Evolutionary conservation across 805 yeast genomes (phyloP), one percentile per base, ranked within the genome.

Genomic region (Zygotorulaspora sp.): DNA sequence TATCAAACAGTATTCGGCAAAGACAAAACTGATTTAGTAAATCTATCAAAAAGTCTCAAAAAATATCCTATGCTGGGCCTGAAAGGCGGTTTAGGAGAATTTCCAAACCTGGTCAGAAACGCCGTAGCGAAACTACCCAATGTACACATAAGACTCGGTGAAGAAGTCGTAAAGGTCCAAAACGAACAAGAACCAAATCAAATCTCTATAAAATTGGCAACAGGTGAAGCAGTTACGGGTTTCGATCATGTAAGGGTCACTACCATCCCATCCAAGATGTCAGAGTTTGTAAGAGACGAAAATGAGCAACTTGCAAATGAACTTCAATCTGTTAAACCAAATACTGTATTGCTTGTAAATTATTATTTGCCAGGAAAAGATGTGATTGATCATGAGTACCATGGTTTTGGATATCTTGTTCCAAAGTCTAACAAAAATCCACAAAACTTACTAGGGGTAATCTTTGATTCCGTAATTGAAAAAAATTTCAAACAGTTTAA

Each of bases 391-490:
- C 35, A 45, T 18, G 58, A 58, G 7, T 57, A 64, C 21, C 68
- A 72, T 41, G 95, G 97, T 25, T 90, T 90, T 69, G 98, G 98
- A 1, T 86, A 83, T 50, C 70, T 90, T 32, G 83, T 89, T 7
- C 98, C 98, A 6, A 50, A 57, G 37, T 49, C 62, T 3, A 53
- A 57, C 28, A 33, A 48, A 5, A 78, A 80, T 46, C 68, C 72
- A 3, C 78, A 77, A 32, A 67, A 74, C 13, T 62, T 88, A 11
- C 66, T 90, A 20, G 98, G 98, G 2, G 86, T 87, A 5, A 87
- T 92, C 13, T 90, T 82, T 62, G 97, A 90, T 59, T 85, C 96
- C 1, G 87, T 86, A 38, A 75, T 86, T 15, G 92, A 84, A 52
- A 72, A 74, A 47, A 73, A 77, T 35, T 62, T 74, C 27, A 49